Conservation (phyloP, 805 yeast genomes). For the Candida silvicultrix region DNA sequence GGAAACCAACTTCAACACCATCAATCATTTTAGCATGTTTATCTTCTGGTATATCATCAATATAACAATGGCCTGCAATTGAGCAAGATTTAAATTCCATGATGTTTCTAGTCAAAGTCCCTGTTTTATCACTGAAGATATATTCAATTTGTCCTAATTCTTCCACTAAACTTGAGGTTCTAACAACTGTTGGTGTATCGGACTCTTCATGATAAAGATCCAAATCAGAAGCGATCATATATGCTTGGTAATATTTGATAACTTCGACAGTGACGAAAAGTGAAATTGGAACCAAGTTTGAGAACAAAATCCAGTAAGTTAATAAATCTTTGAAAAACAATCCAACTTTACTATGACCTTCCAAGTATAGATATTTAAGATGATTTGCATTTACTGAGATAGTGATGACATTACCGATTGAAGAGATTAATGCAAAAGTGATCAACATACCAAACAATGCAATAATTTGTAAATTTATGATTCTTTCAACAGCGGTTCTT, state of each 20-base stretch:
- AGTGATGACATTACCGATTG: slow-evolving; percentile 82
- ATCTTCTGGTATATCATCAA: slow-evolving; percentile 88
- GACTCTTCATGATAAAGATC: slow-evolving; percentile 85
- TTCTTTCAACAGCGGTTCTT: slow-evolving; percentile 93
- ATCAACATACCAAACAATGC: slow-evolving; percentile 81
- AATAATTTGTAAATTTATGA: slow-evolving; percentile 86
- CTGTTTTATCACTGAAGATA: slow-evolving; percentile 95
- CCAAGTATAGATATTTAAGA: slow-evolving; percentile 61
- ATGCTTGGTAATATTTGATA: slow-evolving; percentile 93
- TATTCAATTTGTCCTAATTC: slow-evolving; percentile 96
- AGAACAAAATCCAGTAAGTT: slow-evolving; percentile 94
- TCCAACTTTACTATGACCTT: slow-evolving; percentile 58
- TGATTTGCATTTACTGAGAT: slow-evolving; percentile 44
- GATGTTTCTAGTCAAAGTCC: slow-evolving; percentile 90
- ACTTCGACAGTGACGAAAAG: slow-evolving; percentile 94
- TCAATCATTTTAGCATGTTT: slow-evolving; percentile 64
- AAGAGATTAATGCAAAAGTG: slow-evolving; percentile 68
- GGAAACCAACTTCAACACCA: slow-evolving; percentile 76
- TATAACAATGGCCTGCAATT: slow-evolving; percentile 87
- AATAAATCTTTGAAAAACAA: slow-evolving; percentile 81
- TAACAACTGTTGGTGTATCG: slow-evolving; percentile 91
- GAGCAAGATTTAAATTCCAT: slow-evolving; percentile 96
- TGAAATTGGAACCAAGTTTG: slow-evolving; percentile 96
- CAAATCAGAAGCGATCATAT: slow-evolving; percentile 85
- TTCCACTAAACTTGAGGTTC: slow-evolving; percentile 94